Conservation (phyloP, 2,329 filamentous ascomycete genomes). For the Fusarium fujikuroi region DNA sequence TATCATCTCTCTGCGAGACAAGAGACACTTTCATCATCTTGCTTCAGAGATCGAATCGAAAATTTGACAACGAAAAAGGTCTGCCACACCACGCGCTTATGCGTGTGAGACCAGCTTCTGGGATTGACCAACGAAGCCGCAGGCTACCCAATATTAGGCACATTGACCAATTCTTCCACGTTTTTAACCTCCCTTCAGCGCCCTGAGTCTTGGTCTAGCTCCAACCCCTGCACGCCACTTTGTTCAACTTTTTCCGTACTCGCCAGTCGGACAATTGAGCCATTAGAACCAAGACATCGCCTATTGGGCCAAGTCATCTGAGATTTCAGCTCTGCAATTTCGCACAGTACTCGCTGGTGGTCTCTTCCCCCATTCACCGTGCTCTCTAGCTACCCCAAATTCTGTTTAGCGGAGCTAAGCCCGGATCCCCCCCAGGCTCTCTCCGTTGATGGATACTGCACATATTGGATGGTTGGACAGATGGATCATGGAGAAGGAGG, state of each 20-base stretch:
- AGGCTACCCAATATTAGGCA: slow-evolving; percentile 2
- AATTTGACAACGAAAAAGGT: slow-evolving; percentile 16
- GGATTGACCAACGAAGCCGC: slow-evolving; percentile 29
- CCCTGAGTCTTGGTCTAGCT: slow-evolving; percentile 22
- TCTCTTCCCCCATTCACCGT: slow-evolving; percentile 34
- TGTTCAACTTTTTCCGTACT: slow-evolving; percentile 17
- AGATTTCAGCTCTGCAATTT: slow-evolving; percentile 8
- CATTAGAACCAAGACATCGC: slow-evolving; percentile 9
- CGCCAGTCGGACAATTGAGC: slow-evolving; percentile 23
- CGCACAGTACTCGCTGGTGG: slow-evolving; percentile 37
- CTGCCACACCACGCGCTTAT: slow-evolving; percentile 32
- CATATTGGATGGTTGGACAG: background rate
- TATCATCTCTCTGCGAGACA: background rate
- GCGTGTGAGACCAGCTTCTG: slow-evolving; percentile 33
- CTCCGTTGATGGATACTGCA: background rate
- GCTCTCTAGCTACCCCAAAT: slow-evolving; percentile 43
- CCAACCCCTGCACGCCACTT: slow-evolving; percentile 38
- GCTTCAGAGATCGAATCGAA: slow-evolving; percentile 22
- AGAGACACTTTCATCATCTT: background rate
- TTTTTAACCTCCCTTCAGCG: slow-evolving; percentile 37
- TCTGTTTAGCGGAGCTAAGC: slow-evolving; percentile 40
- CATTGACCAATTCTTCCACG: slow-evolving; percentile 38
- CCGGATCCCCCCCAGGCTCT: slow-evolving; percentile 37
- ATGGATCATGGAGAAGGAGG: slow-evolving; percentile 1
- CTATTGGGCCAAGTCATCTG: slow-evolving; percentile 23